Base-by-base conservation (phyloP, 2,329 filamentous ascomycete species). In the Periconia sp. region DNA sequence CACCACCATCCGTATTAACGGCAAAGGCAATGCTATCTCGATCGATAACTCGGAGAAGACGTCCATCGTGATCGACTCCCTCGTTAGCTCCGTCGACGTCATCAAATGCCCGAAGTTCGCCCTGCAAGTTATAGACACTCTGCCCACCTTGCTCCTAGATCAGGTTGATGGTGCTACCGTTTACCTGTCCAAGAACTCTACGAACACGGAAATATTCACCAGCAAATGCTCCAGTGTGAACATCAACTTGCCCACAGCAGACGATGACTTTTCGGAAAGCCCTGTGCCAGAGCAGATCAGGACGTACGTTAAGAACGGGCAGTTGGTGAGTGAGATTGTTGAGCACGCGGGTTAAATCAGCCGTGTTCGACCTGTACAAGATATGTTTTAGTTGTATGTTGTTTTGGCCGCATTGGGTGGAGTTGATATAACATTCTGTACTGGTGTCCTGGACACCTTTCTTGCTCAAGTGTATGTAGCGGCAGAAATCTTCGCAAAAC, bases 101-200 rank as follows among this genome's bases (percentile, higher is more conserved):
- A 94, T 99, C 80, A 97, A 97, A 78, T 93, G 89, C 45, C 85
- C 89, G 63, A 96, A 94, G 74, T 96, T 99, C 71, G 92, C 92
- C 14, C 80, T 97, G n/a, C 92, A 97, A 76, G 90, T 99, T 49
- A 78, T 95, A 51, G 92, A 92, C 49, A 84, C 84, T 2, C 83
- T 96, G 14, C 94, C 94, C 1, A 96, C 93, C 2, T 83, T 97
- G 53, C 80, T 97, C 70, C 81, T 99, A 53, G 94, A 99, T 73
- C 92, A 97, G 76, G 89, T 97, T 53, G 94, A 99, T 69, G 87
- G 92, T 52, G 93, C 91, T 0, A 86, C 88, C 56, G 79, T 99
- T 57, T 99, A 96, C 74, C 85, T 99, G 18, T 86, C 88, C 73
- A 88, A 89, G 70, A 86, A 92, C 58, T 93, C 89, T 71, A 79